Evolutionary conservation across 768 basidiomycete genomes (phyloP).

Genomic region (Termitomyces sp.): DNA sequence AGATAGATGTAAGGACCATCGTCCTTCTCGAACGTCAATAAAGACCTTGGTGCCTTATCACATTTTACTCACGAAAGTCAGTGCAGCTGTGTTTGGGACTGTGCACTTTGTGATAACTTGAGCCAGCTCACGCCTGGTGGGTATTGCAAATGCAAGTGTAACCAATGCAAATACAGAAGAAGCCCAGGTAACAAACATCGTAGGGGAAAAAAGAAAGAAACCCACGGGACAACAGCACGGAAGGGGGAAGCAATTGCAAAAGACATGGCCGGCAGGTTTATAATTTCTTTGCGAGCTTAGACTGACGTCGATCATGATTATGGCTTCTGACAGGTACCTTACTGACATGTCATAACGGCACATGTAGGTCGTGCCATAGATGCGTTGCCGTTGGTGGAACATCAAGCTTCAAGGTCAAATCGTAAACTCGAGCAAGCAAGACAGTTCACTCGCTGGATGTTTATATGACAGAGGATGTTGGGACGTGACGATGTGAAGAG

Average conservation of each 20-base stretch:
- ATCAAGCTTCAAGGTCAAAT: not conserved
- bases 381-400: not conserved
- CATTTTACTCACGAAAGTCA: conserved; percentile 31
- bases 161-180: conserved; percentile 12
- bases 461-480: not conserved
- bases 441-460: not conserved
- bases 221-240: not conserved
- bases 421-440: not conserved
- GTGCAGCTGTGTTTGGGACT: conserved; percentile 31
- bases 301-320: not conserved
- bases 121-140: conserved; percentile 18
- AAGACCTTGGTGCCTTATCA: not conserved
- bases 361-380: not conserved
- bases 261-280: not conserved
- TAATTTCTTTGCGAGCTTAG: not conserved
- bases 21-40: conserved; percentile 24
- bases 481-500: too few species aligned
- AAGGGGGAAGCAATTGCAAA: not conserved
- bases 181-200: conserved; percentile 15
- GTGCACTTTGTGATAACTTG: conserved; percentile 31
- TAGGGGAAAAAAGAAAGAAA: not conserved
- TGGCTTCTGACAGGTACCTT: not conserved
- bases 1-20: conserved; percentile 37
- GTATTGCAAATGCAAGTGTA: conserved; percentile 14
- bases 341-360: not conserved